phyloP scores from a whole-genome alignment of 345 rosid species.

The Arabidopsis thaliana region TAIR10.1 NC_003070.9:11234001-11234500 shows the following conservation, averaged over 20 bases:
- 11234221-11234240: background rate
- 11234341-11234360: slow-evolving; percentile 76
- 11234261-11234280: slow-evolving; percentile 5
- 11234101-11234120: slow-evolving; percentile 91
- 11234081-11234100: slow-evolving; percentile 69
- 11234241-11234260: slow-evolving; percentile 28
- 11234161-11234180: slow-evolving; percentile 94
- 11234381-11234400: slow-evolving; percentile 93
- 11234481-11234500: background rate
- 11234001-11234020: slow-evolving; percentile 5
- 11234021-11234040: slow-evolving; percentile 7
- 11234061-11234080: background rate
- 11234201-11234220: slow-evolving; percentile 48
- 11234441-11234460: background rate
- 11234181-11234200: slow-evolving; percentile 94
- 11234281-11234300: slow-evolving; percentile 68
- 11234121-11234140: slow-evolving; percentile 88
- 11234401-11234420: slow-evolving; percentile 93
- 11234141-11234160: slow-evolving; percentile 76
- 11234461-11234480: background rate
- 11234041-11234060: slow-evolving; percentile 12
- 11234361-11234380: slow-evolving; percentile 92
- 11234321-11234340: slow-evolving; percentile 86
- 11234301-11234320: slow-evolving; percentile 82
- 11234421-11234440: background rate